Percentiles rank a stretch among this genome's conserved stretches.
Conservation (phyloP, 306 rosid genomes). For the Malus orientalis region DNA sequence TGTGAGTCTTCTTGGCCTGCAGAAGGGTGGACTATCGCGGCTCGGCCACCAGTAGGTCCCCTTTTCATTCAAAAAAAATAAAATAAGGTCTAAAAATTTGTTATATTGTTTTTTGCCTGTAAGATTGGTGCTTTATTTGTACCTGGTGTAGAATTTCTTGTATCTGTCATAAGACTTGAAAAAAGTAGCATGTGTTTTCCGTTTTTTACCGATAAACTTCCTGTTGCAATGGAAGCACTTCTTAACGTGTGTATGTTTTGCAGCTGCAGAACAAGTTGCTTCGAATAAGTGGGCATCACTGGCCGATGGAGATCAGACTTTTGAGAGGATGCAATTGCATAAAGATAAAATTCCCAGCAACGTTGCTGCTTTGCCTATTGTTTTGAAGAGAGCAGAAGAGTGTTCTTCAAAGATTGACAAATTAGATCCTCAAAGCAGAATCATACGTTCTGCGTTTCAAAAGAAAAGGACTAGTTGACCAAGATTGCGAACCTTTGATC, state of each 20-base stretch:
- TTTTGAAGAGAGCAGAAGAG: conserved; percentile 68
- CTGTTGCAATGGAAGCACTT: neutral
- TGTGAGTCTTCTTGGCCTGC: too few species aligned
- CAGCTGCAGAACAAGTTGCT: conserved; percentile 35
- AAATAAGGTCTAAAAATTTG: neutral
- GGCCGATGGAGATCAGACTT: conserved; percentile 33
- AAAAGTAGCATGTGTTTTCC: neutral
- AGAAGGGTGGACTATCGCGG: too few species aligned
- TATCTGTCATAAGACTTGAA: neutral
- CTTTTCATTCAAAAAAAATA: too few species aligned
- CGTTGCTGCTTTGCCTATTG: conserved; percentile 42
- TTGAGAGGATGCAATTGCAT: conserved; percentile 46
- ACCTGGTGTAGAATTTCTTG: neutral
- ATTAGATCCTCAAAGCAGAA: conserved; percentile 44
- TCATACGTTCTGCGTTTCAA: conserved; percentile 58
- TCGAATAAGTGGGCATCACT: conserved; percentile 16
- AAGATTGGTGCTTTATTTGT: neutral
- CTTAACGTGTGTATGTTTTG: conserved; percentile 1
- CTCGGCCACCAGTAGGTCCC: too few species aligned
- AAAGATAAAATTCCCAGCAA: conserved; percentile 64
- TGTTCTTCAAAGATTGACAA: conserved; percentile 62
- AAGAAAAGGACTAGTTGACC: conserved; percentile 41
- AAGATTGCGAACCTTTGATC: neutral
- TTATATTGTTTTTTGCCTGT: neutral
- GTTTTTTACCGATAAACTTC: neutral